Evolutionary conservation across 2,329 filamentous ascomycete species (phyloP), one percentile per base, ranked within the genome.

Genomic region (Sporothrix schenckii): DNA sequence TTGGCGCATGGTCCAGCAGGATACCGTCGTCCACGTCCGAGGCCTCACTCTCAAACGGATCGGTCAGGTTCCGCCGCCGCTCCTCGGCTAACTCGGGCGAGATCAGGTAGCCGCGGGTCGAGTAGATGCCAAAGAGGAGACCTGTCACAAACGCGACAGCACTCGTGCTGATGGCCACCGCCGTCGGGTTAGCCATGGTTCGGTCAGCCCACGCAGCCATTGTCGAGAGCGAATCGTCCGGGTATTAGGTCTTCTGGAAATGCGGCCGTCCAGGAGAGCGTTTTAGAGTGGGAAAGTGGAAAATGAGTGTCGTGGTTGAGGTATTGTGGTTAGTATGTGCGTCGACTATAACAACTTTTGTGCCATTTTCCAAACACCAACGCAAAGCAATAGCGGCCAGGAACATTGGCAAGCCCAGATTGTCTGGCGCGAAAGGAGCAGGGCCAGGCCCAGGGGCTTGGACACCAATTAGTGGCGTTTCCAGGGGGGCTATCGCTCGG

Each of bases 91-190:
- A 80, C 72, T 80, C 78, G 1, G 86, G 84, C n/a, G 86, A 83
- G 75, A 88, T 81, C 60, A 88, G 78, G 81, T 88, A 88, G 70
- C 87, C 87, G 70, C 80, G 84, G 72, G 87, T 86, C 21, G 89
- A 85, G 80, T 93, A 93, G 72, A 97, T 82, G 73, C 92, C 93
- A 16, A 97, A 86, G 50, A 93, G 88, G 81, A 94, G 97, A 76
- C 94, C 94, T 0, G 88, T 86, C 69, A 95, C 79, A 74, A 92
- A 89, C 73, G 90, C 87, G 70, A 94, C 82, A 73, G 96, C 86
- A 74, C 89, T 89, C 21, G 92, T 93, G 69, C 89, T 88, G 73
- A 94, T 81, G 60, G 93, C 83, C 71, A 93, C 84, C 27, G 75
- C 69, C 34, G 70, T 67, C 47, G 74, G 58, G 60, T 50, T 72